Evolutionary conservation across 116 monocot species (phyloP), one percentile per base, ranked within the genome.

Genomic region (Cymodocea nodosa): DNA sequence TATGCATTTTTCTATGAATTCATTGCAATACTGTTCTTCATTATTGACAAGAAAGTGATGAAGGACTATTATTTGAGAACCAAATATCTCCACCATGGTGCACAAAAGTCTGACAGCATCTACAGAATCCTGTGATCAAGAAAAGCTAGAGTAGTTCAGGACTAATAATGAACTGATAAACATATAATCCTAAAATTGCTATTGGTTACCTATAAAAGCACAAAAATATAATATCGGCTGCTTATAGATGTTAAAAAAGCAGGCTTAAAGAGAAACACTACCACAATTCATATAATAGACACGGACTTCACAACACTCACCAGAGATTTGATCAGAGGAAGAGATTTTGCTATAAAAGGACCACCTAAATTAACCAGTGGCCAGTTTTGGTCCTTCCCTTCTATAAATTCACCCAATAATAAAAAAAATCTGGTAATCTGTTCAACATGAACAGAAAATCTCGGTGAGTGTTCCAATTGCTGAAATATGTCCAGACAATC

Each of bases 351-450:
- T 60, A 87, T 59, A 70, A 95, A 56, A 51, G 90, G 95, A 59
- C 74, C 81, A n/a, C 83, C 90, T 20, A 95, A 74, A 78, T 61
- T 67, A 76, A 78, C 56, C 76, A 87, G 71, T 57, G 90, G 79
- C 95, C 95, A 95, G 15, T 58, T 54, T 64, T 90, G 76, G 83
- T 77, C 76, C 70, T 76, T 77, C 23, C 40, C 65, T 55, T 79
- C 60, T 25, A 70, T 54, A 68, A 65, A 71, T 59, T 83, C 63
- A 70, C 80, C 77, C 35, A 87, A 49, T 70, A 90, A 60, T 55
- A 62, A 62, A 60, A 87, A 83, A 68, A 95, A 87, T 3, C 71
- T 66, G 15, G 52, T 57, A 75, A 95, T 76, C 59, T 81, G 68
- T 63, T 84, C 77, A 17, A 85, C 24, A 50, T 63, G 77, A 49